Conservation (phyloP, 345 rosid genomes). For the Combretum micranthum region DNA sequence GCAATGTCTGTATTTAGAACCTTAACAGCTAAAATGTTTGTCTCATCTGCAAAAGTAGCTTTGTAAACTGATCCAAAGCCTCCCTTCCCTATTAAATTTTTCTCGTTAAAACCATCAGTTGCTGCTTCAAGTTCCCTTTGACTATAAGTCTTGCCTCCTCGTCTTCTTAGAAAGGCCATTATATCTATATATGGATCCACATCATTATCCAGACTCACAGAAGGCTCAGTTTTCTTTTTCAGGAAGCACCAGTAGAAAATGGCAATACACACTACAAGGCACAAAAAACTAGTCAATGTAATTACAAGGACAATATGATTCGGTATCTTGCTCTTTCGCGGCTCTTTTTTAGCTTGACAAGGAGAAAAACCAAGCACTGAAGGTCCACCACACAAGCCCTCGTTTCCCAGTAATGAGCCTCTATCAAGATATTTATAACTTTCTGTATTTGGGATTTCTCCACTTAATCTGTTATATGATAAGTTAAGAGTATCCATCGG, state of each 20-base stretch:
- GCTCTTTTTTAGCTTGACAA: constrained; percentile 3
- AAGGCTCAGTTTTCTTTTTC: no score
- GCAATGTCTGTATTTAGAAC: constrained; percentile 4
- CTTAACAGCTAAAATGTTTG: constrained; percentile 5
- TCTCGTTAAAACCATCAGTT: constrained; percentile 7
- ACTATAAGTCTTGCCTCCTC: neutral
- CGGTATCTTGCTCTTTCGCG: neutral
- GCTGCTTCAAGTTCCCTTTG: constrained; percentile 14
- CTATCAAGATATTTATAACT: constrained; percentile 6
- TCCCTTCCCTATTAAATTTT: constrained; percentile 10
- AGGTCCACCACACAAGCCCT: constrained; percentile 11
- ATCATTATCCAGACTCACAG: no score
- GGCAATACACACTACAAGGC: neutral
- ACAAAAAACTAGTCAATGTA: neutral
- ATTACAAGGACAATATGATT: neutral
- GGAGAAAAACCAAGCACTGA: constrained; percentile 1
- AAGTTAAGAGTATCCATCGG: constrained; percentile 6
- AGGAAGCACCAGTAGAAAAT: neutral
- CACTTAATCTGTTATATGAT: constrained; percentile 7
- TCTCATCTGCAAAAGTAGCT: neutral
- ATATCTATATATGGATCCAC: no score
- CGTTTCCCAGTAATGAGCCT: constrained; percentile 10
- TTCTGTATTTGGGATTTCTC: constrained; percentile 8
- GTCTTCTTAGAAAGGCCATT: no score
- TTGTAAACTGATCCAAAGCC: constrained; percentile 14